Evolutionary conservation across 1,284 basidiomycete species (phyloP).

Genomic region (Cutaneotrichosporon daszewskae): DNA sequence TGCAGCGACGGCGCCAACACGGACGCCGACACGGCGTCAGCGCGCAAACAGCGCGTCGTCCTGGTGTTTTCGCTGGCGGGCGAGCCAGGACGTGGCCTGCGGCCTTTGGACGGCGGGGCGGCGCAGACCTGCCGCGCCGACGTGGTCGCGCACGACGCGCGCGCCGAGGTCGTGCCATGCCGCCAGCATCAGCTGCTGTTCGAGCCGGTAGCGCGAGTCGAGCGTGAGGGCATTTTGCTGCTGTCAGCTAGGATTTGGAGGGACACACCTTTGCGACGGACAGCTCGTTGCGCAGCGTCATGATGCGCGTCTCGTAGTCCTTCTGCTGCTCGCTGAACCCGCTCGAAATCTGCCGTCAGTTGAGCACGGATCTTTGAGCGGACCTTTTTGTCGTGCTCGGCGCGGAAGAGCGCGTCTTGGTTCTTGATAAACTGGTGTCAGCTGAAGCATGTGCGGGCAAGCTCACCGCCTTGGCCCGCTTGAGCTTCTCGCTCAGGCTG

Average conservation of each 20-base stretch:
- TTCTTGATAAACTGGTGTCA: conserved; percentile 87
- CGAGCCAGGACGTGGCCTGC: conserved; percentile 57
- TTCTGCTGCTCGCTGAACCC: conserved; percentile 66
- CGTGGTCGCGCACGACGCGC: conserved; percentile 54
- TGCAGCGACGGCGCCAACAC: too few relatives aligned
- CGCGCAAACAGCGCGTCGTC: conserved; percentile 29
- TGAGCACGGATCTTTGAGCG: too few relatives aligned
- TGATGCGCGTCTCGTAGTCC: conserved; percentile 63
- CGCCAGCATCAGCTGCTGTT: conserved; percentile 73
- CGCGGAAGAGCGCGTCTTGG: conserved; percentile 68
- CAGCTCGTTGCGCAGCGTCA: conserved; percentile 65
- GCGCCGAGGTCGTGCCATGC: conserved; percentile 66
- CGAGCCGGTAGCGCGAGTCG: conserved; percentile 57
- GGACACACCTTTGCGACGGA: conserved; percentile 56
- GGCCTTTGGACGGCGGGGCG: conserved; percentile 45
- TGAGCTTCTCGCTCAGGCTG: conserved; percentile 67
- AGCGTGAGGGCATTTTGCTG: conserved; percentile 8
- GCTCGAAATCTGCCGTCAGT: conserved; percentile 44
- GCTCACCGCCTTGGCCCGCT: too few relatives aligned
- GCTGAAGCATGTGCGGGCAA: too few relatives aligned
- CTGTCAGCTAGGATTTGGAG: not conserved
- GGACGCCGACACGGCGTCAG: too few relatives aligned
- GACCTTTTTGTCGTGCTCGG: conserved; percentile 21
- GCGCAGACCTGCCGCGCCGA: conserved; percentile 20
- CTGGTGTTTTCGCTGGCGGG: conserved; percentile 54